These are phyloP conservation scores for Avena insularis DNA, from an alignment of 176 grass and related monocot species.

Conservation along the genomic window DNA sequence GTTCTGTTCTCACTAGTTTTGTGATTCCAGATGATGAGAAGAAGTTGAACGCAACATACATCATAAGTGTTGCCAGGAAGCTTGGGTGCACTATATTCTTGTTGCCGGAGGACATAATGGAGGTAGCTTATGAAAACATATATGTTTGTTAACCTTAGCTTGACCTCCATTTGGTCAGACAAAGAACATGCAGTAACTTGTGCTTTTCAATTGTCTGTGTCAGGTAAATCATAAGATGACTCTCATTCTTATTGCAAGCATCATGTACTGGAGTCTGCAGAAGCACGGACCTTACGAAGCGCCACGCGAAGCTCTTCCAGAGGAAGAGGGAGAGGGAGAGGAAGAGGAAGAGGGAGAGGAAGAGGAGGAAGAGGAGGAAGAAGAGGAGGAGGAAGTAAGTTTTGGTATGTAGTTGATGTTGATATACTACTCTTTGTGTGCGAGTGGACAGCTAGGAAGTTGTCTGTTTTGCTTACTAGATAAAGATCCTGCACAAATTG, in stretches of 20 bases:
- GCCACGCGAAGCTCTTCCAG: conserved; percentile 33
- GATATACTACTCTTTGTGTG: background rate
- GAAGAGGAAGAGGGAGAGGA: conserved; percentile 23
- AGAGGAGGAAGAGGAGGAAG: background rate
- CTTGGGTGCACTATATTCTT: conserved; percentile 91
- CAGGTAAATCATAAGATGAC: conserved; percentile 98
- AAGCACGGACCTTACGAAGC: conserved; percentile 56
- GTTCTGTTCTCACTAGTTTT: conserved; percentile 12
- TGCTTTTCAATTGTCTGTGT: background rate
- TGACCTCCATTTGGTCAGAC: background rate
- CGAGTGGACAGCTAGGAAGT: background rate
- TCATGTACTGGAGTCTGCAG: conserved; percentile 93
- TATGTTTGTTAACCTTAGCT: background rate
- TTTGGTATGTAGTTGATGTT: conserved; percentile 2
- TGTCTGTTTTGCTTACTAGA: background rate
- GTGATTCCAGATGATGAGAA: conserved; percentile 72
- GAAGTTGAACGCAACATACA: conserved; percentile 94
- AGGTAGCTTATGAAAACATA: conserved; percentile 57
- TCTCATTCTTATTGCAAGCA: conserved; percentile 78
- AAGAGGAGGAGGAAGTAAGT: conserved; percentile 47
- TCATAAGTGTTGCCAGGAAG: conserved; percentile 95
- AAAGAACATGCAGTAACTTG: conserved; percentile 13
- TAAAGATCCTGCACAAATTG: background rate
- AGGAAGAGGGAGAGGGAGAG: conserved; percentile 42
- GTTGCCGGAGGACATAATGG: conserved; percentile 97